A percentile compares a stretch with the other conserved stretches of the same genome.
phyloP scores from a whole-genome alignment of 2,329 filamentous ascomycete genomes.

The Immersiporthe knoxdaviesiana region DNA sequence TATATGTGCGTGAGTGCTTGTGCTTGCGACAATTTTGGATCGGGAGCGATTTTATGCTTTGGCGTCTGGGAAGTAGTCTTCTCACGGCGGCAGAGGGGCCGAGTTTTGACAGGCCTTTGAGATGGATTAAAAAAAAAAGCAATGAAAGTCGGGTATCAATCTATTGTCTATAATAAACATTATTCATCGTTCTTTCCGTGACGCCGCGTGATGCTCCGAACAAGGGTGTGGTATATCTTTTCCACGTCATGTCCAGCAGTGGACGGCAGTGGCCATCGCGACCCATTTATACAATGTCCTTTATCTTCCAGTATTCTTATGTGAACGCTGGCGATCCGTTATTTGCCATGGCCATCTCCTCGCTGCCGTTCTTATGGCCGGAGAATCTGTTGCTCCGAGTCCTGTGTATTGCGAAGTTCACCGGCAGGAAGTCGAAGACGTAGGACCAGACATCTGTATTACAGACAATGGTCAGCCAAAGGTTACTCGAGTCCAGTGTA shows the following conservation, averaged over 20 bases:
- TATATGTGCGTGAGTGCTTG: neutral
- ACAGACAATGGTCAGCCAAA: neutral
- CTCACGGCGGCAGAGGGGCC: neutral
- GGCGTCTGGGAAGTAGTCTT: neutral
- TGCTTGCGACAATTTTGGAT: neutral
- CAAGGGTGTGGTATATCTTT: neutral
- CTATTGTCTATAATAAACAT: neutral
- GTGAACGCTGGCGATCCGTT: conserved; percentile 7
- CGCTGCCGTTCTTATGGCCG: conserved; percentile 6
- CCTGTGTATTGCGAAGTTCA: conserved; percentile 3
- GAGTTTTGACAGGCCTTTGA: too few species aligned
- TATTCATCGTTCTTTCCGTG: neutral
- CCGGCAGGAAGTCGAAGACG: conserved; percentile 20
- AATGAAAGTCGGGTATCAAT: conserved; percentile 5
- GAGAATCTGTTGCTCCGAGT: conserved; percentile 8
- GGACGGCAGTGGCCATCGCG: neutral
- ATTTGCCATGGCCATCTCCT: conserved; percentile 21
- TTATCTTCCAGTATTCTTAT: neutral
- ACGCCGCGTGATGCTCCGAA: neutral
- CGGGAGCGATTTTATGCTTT: neutral
- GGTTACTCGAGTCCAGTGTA: neutral
- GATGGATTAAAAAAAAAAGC: too few species aligned
- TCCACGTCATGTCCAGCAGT: neutral
- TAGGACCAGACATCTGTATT: conserved; percentile 18
- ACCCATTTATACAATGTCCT: too few species aligned